Evolutionary conservation across 257 asterid genomes (phyloP).

Genomic region (Handroanthus guayacan): DNA sequence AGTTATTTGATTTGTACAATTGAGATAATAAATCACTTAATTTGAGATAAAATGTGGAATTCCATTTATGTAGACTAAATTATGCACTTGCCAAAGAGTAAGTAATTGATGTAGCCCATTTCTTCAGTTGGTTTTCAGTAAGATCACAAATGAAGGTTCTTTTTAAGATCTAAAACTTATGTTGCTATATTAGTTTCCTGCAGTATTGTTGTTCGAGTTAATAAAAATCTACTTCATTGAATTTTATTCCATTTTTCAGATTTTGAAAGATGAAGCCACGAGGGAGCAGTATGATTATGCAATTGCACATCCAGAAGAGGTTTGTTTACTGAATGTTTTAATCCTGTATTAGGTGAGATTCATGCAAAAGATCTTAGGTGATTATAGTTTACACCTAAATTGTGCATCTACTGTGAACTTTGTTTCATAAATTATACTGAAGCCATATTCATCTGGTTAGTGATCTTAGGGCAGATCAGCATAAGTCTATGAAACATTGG

Average conservation of each 20-base stretch:
- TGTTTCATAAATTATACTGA: conserved; percentile 16
- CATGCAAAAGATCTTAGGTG: conserved; percentile 23
- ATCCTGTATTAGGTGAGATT: conserved; percentile 22
- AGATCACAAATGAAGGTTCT: no score
- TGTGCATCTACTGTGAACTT: conserved; percentile 17
- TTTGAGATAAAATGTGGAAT: not conserved
- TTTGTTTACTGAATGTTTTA: conserved; percentile 39
- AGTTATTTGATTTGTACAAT: not conserved
- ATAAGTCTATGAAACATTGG: conserved; percentile 18
- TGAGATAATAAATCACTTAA: not conserved
- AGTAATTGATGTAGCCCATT: not conserved
- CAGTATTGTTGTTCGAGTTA: not conserved
- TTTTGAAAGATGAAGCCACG: conserved; percentile 92
- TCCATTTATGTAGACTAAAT: not conserved
- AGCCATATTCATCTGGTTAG: conserved; percentile 2
- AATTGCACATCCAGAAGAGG: conserved; percentile 98
- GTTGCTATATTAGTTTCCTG: not conserved
- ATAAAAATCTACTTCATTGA: conserved; percentile 15
- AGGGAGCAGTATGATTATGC: conserved; percentile 98
- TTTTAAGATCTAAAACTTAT: no score
- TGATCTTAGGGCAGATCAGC: not conserved
- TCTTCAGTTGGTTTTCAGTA: not conserved
- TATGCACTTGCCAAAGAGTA: conserved; percentile 13
- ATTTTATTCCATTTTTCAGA: conserved; percentile 50
- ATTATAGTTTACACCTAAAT: conserved; percentile 5